phyloP scores from a whole-genome alignment of 805 yeast species.

The Millerozyma acaciae region DNA sequence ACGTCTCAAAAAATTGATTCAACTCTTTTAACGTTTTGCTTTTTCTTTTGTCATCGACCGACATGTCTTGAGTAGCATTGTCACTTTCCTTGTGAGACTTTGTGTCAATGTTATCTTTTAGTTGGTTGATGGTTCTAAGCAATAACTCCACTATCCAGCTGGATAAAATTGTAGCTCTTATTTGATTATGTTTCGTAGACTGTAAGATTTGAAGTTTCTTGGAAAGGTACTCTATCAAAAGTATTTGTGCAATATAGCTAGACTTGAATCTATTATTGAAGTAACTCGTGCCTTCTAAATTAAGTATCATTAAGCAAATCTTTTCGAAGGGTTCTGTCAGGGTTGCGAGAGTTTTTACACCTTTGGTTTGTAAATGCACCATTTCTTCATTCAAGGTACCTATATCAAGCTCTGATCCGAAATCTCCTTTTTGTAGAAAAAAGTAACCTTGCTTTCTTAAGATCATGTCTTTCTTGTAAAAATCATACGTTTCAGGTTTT shows the following conservation, averaged over 20 bases:
- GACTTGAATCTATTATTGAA: neutral
- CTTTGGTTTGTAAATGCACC: conserved; percentile 36
- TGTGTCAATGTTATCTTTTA: conserved; percentile 29
- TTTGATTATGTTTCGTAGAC: conserved; percentile 22
- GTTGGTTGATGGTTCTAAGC: conserved; percentile 42
- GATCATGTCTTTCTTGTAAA: conserved; percentile 26
- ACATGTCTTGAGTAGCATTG: conserved; percentile 4
- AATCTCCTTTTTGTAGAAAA: conserved; percentile 29
- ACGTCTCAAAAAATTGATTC: conserved; percentile 35
- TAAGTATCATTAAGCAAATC: conserved; percentile 51
- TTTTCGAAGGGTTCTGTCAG: conserved; percentile 68
- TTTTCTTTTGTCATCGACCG: neutral
- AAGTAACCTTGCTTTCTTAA: conserved; percentile 37
- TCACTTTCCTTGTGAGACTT: neutral
- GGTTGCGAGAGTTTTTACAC: conserved; percentile 47
- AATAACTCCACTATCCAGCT: conserved; percentile 65
- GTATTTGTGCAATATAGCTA: conserved; percentile 15
- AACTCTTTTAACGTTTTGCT: too few relatives aligned
- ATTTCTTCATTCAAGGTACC: conserved; percentile 12
- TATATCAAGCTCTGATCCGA: conserved; percentile 22
- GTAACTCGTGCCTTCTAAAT: conserved; percentile 8
- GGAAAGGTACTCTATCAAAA: conserved; percentile 32
- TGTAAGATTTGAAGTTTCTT: conserved; percentile 25
- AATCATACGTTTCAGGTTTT: conserved; percentile 10
- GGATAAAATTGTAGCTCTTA: conserved; percentile 45